phyloP scores from a whole-genome alignment of 768 basidiomycete genomes.

The Hericium alpestre region DNA sequence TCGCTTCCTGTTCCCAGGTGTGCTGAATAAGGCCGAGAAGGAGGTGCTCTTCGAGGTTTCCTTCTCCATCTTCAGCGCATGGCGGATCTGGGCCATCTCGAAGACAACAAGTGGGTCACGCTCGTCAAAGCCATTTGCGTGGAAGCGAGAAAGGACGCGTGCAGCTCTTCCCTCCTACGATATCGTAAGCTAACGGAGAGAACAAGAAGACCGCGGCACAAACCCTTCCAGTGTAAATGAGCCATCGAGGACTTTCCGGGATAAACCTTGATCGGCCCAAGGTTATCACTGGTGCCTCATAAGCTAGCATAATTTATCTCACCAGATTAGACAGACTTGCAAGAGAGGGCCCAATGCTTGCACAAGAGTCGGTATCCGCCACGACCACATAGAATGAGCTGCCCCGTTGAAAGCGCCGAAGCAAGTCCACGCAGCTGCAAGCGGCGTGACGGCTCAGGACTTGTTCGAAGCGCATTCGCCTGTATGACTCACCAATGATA shows the following conservation, averaged over 20 bases:
- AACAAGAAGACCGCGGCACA: constrained; percentile 7
- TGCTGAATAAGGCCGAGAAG: constrained; percentile 44
- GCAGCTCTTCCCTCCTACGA: constrained; percentile 47
- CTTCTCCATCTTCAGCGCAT: constrained; percentile 54
- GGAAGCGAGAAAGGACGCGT: constrained; percentile 56
- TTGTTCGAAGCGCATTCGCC: background rate
- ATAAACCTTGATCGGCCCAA: constrained; percentile 33
- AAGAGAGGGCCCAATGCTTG: constrained; percentile 49
- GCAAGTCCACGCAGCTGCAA: constrained; percentile 35
- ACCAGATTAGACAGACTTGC: constrained; percentile 48
- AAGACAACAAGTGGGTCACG: constrained; percentile 44
- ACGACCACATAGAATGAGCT: constrained; percentile 38
- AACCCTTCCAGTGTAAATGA: constrained; percentile 51
- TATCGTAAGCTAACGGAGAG: no score
- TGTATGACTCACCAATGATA: constrained; percentile 36
- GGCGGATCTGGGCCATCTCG: constrained; percentile 57
- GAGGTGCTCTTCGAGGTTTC: constrained; percentile 38
- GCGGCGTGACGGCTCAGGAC: constrained; percentile 1
- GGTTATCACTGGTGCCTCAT: background rate
- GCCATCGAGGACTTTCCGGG: constrained; percentile 59
- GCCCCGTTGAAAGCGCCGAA: constrained; percentile 28
- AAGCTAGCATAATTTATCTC: constrained; percentile 4
- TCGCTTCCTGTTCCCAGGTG: constrained; percentile 57
- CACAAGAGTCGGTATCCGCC: constrained; percentile 55
- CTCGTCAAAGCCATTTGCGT: constrained; percentile 51